Conservation (phyloP, 106 monocot species). For the Agapanthus africanus region DNA sequence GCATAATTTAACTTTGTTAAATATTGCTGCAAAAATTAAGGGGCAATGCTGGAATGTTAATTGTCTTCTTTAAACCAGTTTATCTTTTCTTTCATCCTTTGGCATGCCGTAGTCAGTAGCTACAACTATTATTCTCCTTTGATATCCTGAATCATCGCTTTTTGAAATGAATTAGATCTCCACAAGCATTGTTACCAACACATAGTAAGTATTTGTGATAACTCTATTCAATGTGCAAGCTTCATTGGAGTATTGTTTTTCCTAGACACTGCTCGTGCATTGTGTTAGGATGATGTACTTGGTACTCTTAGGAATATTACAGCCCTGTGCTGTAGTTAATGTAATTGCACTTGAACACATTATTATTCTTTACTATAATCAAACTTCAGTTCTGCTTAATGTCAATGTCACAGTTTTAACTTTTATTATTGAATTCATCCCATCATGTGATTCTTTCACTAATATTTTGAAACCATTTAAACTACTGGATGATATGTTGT, state of each 20-base stretch:
- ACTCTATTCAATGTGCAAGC: too few species aligned
- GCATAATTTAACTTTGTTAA: too few species aligned
- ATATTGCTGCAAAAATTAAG: too few species aligned
- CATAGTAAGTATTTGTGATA: too few species aligned
- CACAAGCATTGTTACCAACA: too few species aligned
- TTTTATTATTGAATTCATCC: neutral
- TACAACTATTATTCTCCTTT: too few species aligned
- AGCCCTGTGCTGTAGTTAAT: neutral
- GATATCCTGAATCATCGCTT: too few species aligned
- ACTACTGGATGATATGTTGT: slow-evolving; percentile 85
- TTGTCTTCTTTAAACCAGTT: too few species aligned
- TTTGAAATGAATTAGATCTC: too few species aligned
- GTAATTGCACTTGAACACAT: neutral
- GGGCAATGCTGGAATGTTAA: too few species aligned
- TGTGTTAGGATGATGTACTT: neutral
- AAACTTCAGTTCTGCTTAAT: neutral
- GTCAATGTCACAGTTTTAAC: neutral
- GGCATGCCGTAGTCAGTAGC: too few species aligned
- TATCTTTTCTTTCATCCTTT: too few species aligned
- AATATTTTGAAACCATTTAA: neutral
- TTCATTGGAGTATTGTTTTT: neutral
- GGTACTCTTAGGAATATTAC: neutral
- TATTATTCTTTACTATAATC: neutral
- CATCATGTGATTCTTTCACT: neutral
- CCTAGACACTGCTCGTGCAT: neutral